phyloP scores from a whole-genome alignment of 2,329 filamentous ascomycete genomes.

The Monascus ruber region DNA sequence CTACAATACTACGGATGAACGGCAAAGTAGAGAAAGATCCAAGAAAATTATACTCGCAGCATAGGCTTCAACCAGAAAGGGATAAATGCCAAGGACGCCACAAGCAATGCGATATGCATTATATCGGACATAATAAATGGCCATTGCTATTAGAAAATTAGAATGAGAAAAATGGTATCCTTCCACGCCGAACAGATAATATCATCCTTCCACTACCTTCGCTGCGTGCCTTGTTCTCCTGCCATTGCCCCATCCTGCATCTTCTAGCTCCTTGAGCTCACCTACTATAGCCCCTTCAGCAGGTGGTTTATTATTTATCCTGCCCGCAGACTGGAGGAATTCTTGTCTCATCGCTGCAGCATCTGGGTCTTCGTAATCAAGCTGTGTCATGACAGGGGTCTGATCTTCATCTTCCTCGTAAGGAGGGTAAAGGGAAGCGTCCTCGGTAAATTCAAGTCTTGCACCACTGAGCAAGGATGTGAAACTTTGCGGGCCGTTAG shows the following conservation, averaged over 20 bases:
- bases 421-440: constrained; percentile 9
- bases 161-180: background rate
- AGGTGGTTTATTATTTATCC: constrained; percentile 28
- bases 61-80: too few species aligned
- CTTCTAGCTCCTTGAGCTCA: constrained; percentile 22
- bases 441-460: constrained; percentile 20
- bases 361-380: constrained; percentile 40
- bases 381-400: constrained; percentile 33
- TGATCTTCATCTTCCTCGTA: constrained; percentile 22
- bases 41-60: too few species aligned
- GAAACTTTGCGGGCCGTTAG: constrained; percentile 16
- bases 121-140: too few species aligned
- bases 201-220: constrained; percentile 10
- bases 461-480: constrained; percentile 20
- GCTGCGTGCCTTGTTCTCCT: constrained; percentile 23
- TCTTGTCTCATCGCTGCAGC: constrained; percentile 47
- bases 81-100: too few species aligned
- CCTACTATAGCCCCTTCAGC: constrained; percentile 12
- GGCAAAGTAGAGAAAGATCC: too few species aligned
- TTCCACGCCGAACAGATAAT: constrained; percentile 1
- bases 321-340: constrained; percentile 35
- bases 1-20: too few species aligned
- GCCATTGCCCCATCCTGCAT: constrained; percentile 22
- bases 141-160: background rate
- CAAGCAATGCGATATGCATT: too few species aligned